Conservation (phyloP, 768 basidiomycete species). For the Tephrocybe sp. region DNA sequence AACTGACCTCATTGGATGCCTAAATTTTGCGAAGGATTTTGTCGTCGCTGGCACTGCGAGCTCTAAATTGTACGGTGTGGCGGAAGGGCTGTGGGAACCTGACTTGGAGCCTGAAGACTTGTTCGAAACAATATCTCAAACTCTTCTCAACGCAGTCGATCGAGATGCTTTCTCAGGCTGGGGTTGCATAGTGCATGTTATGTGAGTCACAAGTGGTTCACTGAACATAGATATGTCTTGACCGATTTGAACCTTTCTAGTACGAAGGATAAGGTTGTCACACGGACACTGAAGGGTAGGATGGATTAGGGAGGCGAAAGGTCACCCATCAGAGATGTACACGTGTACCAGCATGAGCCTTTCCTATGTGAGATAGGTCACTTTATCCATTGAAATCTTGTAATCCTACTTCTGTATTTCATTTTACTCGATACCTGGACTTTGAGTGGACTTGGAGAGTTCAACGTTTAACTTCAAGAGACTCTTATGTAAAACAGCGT, state of each 20-base stretch:
- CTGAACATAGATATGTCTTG: slow-evolving; percentile 2
- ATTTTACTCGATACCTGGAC: too few species aligned
- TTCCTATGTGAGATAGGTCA: too few species aligned
- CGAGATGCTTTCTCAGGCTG: slow-evolving; percentile 96
- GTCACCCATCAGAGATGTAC: too few species aligned
- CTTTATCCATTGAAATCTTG: neutral
- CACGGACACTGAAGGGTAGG: slow-evolving; percentile 84
- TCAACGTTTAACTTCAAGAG: too few species aligned
- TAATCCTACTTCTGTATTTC: slow-evolving; percentile 7
- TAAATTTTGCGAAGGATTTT: slow-evolving; percentile 96
- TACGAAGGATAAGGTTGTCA: slow-evolving; percentile 74
- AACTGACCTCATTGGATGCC: slow-evolving; percentile 90
- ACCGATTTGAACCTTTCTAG: slow-evolving; percentile 31
- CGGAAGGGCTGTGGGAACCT: slow-evolving; percentile 98
- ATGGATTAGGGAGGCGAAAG: slow-evolving; percentile 66
- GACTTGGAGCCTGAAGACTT: slow-evolving; percentile 94
- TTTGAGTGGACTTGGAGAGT: too few species aligned
- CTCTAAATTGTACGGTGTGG: slow-evolving; percentile 92
- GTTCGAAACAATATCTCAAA: slow-evolving; percentile 98
- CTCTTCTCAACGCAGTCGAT: slow-evolving; percentile 91
- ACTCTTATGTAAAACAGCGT: too few species aligned
- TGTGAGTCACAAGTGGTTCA: slow-evolving; percentile 74
- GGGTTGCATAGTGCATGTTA: slow-evolving; percentile 94
- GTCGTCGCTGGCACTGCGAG: slow-evolving; percentile 94
- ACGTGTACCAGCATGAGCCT: too few species aligned